Evolutionary conservation across 305 asterid genomes (phyloP).

Genomic region (Fraxinus sp.): DNA sequence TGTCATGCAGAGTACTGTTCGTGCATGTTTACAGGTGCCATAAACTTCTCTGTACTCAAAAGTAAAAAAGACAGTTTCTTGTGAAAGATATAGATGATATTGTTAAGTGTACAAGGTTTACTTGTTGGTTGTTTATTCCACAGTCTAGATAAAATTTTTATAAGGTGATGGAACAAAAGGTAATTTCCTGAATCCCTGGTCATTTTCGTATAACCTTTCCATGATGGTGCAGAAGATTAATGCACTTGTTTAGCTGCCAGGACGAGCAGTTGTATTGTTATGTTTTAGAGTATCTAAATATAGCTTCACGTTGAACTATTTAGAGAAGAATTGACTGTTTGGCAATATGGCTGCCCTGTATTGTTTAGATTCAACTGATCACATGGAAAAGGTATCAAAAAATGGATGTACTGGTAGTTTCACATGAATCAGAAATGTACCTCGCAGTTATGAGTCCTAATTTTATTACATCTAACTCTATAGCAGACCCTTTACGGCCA

Average conservation of each 20-base stretch:
- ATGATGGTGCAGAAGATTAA: not conserved
- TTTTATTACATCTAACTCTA: not conserved
- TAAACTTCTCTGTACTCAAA: not conserved
- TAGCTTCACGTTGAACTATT: not conserved
- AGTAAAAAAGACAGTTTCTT: not conserved
- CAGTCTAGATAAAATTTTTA: not conserved
- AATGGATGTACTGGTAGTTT: not conserved
- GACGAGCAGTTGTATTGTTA: not conserved
- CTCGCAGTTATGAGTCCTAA: not conserved
- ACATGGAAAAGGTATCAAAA: not conserved
- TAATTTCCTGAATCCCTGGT: not conserved
- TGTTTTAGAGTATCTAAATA: not conserved
- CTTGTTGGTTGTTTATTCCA: not conserved
- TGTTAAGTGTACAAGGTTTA: not conserved
- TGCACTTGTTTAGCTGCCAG: not conserved
- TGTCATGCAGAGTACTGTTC: constrained; percentile 47
- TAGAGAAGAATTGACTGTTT: not conserved
- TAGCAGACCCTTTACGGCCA: not conserved
- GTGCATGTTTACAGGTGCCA: constrained; percentile 44
- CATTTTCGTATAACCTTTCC: not conserved
- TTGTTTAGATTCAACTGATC: not conserved
- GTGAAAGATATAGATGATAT: not conserved
- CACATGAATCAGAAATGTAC: not conserved
- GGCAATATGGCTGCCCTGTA: not conserved
- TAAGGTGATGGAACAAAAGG: not conserved